These are phyloP conservation scores for Harringtonia lauricola DNA, from an alignment of 2,329 filamentous ascomycete genomes.

Conservation along the genomic window DNA sequence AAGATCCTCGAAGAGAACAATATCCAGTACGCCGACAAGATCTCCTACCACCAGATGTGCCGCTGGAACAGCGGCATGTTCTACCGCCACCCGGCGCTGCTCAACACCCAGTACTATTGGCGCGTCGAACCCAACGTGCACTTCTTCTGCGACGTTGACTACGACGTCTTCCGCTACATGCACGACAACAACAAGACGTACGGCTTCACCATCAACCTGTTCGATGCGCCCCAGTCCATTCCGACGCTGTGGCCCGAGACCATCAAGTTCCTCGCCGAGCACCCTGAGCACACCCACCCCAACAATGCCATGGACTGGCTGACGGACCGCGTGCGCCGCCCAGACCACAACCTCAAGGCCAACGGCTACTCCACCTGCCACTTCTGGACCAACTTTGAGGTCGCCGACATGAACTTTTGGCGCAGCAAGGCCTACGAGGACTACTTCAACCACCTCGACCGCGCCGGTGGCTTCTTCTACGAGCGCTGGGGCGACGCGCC, in stretches of 20 bases:
- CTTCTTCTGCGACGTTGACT: slow-evolving; percentile 98
- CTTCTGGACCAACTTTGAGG: slow-evolving; percentile 99
- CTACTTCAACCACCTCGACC: slow-evolving; percentile 92
- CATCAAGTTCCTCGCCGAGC: slow-evolving; percentile 73
- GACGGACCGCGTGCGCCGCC: slow-evolving; percentile 64
- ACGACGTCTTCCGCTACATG: slow-evolving; percentile 98
- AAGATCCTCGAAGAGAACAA: slow-evolving; percentile 71
- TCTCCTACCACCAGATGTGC: slow-evolving; percentile 98
- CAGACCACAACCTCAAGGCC: slow-evolving; percentile 68
- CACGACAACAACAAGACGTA: slow-evolving; percentile 97
- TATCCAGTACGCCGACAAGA: slow-evolving; percentile 81
- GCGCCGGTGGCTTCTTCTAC: slow-evolving; percentile 94
- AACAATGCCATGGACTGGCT: slow-evolving; percentile 87
- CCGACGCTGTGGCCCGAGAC: slow-evolving; percentile 93
- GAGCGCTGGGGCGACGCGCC: slow-evolving; percentile 86
- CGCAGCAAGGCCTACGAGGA: slow-evolving; percentile 81
- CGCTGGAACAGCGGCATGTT: slow-evolving; percentile 98
- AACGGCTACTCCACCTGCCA: slow-evolving; percentile 97
- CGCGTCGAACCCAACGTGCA: slow-evolving; percentile 96
- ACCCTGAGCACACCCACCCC: slow-evolving; percentile 68
- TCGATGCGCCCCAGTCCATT: slow-evolving; percentile 81
- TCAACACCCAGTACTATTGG: slow-evolving; percentile 87
- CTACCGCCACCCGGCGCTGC: slow-evolving; percentile 86
- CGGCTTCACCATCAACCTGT: slow-evolving; percentile 95
- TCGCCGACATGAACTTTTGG: slow-evolving; percentile 89